These are phyloP conservation scores for Oryza meridionalis DNA, from an alignment of 176 grass and related monocot species.

Conservation along the genomic window DNA sequence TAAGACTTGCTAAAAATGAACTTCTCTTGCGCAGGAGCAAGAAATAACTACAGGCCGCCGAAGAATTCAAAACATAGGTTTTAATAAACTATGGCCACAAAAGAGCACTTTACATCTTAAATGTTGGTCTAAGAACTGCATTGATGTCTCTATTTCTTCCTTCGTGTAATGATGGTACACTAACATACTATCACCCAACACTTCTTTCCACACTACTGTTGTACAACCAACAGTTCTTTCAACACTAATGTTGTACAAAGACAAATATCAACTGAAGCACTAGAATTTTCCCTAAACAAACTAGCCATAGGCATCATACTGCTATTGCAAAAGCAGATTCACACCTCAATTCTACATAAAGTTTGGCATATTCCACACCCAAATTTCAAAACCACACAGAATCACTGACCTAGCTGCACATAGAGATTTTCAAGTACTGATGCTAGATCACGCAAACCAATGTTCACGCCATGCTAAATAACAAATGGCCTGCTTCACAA, in stretches of 20 bases:
- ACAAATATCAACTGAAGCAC: neutral
- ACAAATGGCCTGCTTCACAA: neutral
- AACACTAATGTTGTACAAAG: neutral
- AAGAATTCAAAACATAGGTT: neutral
- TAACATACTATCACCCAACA: neutral
- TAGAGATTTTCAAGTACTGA: neutral
- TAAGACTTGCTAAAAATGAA: neutral
- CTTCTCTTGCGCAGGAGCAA: neutral
- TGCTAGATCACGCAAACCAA: neutral
- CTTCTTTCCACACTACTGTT: neutral
- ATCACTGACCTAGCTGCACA: neutral
- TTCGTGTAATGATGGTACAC: neutral
- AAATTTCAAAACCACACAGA: neutral
- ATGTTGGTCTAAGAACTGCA: slow-evolving; percentile 1
- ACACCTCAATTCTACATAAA: neutral
- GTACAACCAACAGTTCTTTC: neutral
- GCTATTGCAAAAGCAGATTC: neutral
- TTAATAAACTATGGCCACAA: neutral
- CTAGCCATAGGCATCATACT: neutral
- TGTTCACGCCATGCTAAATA: neutral
- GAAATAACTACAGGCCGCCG: neutral
- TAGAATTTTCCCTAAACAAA: neutral
- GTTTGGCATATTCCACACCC: neutral
- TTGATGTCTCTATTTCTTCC: neutral
- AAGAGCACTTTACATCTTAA: neutral